phyloP scores from a whole-genome alignment of 345 rosid species.

The Hibiscus mutabilis region DNA sequence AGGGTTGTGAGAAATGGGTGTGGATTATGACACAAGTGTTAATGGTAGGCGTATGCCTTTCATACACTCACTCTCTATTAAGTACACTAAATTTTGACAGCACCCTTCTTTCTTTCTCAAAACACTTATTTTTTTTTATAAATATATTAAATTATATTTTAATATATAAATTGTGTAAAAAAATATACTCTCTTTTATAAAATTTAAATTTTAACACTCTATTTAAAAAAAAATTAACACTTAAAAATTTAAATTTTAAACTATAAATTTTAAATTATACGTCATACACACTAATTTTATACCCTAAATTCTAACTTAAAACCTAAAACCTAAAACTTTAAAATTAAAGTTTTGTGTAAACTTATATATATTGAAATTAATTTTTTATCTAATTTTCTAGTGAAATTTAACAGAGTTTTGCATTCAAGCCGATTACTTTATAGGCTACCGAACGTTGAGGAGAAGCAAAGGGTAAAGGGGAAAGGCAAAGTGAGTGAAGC shows the following conservation, averaged over 20 bases:
- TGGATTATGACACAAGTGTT: constrained; percentile 21
- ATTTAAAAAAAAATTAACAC: too few relatives aligned
- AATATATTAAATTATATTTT: too few relatives aligned
- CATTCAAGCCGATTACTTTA: background rate
- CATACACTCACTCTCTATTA: background rate
- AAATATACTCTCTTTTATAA: too few relatives aligned
- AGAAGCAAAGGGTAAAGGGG: background rate
- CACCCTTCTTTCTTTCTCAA: constrained; percentile 2
- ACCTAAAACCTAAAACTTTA: too few relatives aligned
- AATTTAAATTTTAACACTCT: too few relatives aligned
- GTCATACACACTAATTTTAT: too few relatives aligned
- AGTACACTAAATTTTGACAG: background rate
- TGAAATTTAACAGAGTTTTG: background rate
- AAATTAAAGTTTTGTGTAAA: too few relatives aligned
- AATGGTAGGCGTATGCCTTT: constrained; percentile 17
- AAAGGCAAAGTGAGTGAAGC: background rate
- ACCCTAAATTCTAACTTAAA: too few relatives aligned
- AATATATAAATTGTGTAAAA: too few relatives aligned
- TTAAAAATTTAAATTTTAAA: too few relatives aligned
- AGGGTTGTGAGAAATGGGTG: background rate
- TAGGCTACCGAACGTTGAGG: constrained; percentile 1
- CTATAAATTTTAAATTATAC: too few relatives aligned
- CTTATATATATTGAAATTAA: background rate
- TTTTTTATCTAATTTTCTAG: background rate
- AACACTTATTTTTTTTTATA: too few relatives aligned